Base-by-base conservation (phyloP, 1,284 basidiomycete species). In the Vanrija pseudolonga region DNA sequence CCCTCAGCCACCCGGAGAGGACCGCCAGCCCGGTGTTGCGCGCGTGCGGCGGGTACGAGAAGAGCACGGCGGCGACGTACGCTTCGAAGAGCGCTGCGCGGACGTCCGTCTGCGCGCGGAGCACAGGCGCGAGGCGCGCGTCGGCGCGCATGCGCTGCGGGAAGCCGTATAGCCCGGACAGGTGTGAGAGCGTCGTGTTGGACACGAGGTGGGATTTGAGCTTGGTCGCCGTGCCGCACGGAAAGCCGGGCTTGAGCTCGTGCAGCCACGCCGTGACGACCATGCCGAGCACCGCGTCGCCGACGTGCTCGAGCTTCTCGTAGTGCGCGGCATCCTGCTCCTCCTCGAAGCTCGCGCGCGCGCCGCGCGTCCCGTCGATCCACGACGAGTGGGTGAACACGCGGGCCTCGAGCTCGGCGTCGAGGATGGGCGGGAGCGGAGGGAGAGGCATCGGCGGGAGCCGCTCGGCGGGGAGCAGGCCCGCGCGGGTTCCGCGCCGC, bases 221-320 rank as follows among this genome's bases (percentile, higher is more conserved):
- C 64, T 71, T 69, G 8, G 69, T 71, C 1, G 72, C 72, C 4
- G 67, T 70, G 9, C 71, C 70, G 42, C 66, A 67, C 1, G 70
- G 67, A 23, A 74, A 50, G 9, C 54, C 53, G 2, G 72, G 71
- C 56, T 66, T 67, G 19, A 56, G 51, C 55, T 71, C 68, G 50
- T 72, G 69, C 45, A 74, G 56, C 71, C 71, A 74, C 18, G 67
- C 66, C 12, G 70, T 72, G n/a, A 74, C 68, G 19, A 74, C 53
- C 60, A 70, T 65, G n/a, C 70, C 71, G 18, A 74, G 55, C 17
- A 74, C 66, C 11, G 59, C 59, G 63, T 73, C 72, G 9, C 72
- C 72, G 14, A 73, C 71, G 58, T 72, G 71, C 53, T 74, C 72
- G 19, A 74, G 59, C 62, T 74, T 73, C 56, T 74, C 72, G 44